Evolutionary conservation across 257 asterid genomes (phyloP).

Genomic region (Solanum medicagineum): DNA sequence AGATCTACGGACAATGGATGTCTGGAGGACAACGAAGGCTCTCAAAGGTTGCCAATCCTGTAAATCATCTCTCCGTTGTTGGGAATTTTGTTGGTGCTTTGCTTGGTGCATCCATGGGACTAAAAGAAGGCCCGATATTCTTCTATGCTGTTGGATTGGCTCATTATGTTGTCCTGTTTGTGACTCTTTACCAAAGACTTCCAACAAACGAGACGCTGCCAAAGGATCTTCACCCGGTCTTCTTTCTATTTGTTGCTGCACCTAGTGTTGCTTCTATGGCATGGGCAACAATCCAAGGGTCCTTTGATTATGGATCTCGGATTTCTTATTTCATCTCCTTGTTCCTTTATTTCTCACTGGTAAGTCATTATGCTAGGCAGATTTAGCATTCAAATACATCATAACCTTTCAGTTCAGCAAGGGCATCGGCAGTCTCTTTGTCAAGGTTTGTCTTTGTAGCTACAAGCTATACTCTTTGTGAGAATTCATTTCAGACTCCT

Average conservation of each 20-base stretch:
- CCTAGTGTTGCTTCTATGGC: conserved; percentile 96
- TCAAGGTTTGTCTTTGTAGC: too few species aligned
- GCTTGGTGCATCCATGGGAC: conserved; percentile 86
- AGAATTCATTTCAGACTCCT: too few species aligned
- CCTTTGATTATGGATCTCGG: conserved; percentile 56
- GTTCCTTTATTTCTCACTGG: conserved; percentile 84
- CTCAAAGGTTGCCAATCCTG: conserved; percentile 84
- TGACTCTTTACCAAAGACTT: conserved; percentile 83
- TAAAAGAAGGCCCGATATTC: conserved; percentile 78
- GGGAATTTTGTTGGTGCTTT: conserved; percentile 86
- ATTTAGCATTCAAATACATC: neutral
- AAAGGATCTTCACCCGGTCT: conserved; percentile 87
- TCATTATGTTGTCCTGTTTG: conserved; percentile 69
- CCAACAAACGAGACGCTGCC: conserved; percentile 89
- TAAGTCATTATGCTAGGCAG: conserved; percentile 3
- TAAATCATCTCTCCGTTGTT: conserved; percentile 60
- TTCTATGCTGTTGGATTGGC: conserved; percentile 87
- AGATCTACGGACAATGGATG: conserved; percentile 96
- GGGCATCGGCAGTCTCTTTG: neutral
- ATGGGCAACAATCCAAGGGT: conserved; percentile 72
- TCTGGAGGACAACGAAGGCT: conserved; percentile 82
- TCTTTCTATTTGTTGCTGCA: conserved; percentile 83
- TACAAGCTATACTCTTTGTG: too few species aligned
- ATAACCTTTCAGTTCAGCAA: neutral
- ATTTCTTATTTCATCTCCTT: conserved; percentile 67